Base-by-base conservation (phyloP, 2,329 filamentous ascomycete species). In the Trichoderma hamatum region DNA sequence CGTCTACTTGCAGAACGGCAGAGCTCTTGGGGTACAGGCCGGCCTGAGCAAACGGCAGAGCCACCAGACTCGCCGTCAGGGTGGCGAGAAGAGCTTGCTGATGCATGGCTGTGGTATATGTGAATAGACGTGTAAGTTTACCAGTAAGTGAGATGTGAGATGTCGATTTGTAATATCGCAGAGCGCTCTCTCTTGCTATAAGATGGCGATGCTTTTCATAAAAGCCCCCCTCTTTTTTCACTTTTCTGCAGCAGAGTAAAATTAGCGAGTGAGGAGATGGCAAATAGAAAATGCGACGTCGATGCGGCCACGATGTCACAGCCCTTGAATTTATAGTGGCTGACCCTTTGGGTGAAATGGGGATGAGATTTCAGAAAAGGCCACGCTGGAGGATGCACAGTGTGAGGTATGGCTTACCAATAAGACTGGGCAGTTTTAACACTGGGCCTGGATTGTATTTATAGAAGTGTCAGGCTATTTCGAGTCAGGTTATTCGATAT, bases 1-100 rank as follows among this genome's bases (percentile, higher is more conserved):
- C 86, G 75, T 91, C 90, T 72, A 98, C 82, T 79, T 96, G 93
- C 54, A 98, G 79, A 54, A 99, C 96, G 14, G 92, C 89, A 2
- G 94, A 97, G 78, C 86, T 92, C 83, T 95, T 96, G 70, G 89
- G 83, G 82, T 99, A 99, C 70, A 99, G 80, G 73, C 88, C 89
- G 72, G 92, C 90, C 66, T 89, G 88, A 68, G 86, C 86, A 62
- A 85, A 85, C 34, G 91, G 88, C 63, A 92, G 77, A 68, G 88
- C 85, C 71, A 91, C 86, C 72, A 96, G 83, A 60, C 92, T 81
- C 70, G 89, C 88, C 30, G 77, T 74, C 65, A 81, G 70, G n/a
- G 76, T 76, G 54, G 77, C 81, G 76, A 89, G 77, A 61, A 84
- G 79, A 71, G 82, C 80, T 76, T 83, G 78, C 71, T 83, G 83